Base-by-base conservation (phyloP, 78 protist genomes). In the Tieghemostelium lacteum region DNA sequence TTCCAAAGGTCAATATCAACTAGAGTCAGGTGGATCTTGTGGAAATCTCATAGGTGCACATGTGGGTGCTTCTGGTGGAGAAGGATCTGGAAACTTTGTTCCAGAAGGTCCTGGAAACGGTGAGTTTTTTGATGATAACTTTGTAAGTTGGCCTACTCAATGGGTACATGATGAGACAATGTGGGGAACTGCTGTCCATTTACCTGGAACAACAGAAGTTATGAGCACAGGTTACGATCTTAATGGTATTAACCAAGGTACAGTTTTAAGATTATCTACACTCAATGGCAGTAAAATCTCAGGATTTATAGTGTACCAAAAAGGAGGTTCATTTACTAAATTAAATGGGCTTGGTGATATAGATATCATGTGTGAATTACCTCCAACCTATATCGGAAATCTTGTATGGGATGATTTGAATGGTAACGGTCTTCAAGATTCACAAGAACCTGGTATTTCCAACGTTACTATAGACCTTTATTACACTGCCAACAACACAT, bases 111-210 rank as follows among this genome's bases (percentile, higher is more conserved):
- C 86, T 2, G 86, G 86, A 17, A 31, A 31, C 2, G 86, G 86
- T 63, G 86, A 75, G 54, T 75, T 75, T 39, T 75, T 63, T 22
- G 63, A 75, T 34, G 86, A 75, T 34, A 75, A 75, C 33, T 75
- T 75, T 24, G 14, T 3, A 3, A 33, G 6, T 12, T 19, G 60
- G 2, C 20, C 34, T 62, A 17, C n/a, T 19, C 52, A 29, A 29
- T 75, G 86, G 86, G 50, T n/a, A 63, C 86, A 75, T 50, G 86
- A 75, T 34, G 86, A 75, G 34, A 75, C 86, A 8, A 6, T 31
- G 2, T 75, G 72, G 72, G 73, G 86, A n/a, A 17, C 70, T 14
- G 26, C 58, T 0, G 58, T 26, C 16, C 39, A 75, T 75, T 50
- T 75, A 28, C 74, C 86, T 16, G 86, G 86, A 22, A n/a, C 64